Conservation (phyloP, 306 rosid species). For the Phaseolus lunatus region DNA sequence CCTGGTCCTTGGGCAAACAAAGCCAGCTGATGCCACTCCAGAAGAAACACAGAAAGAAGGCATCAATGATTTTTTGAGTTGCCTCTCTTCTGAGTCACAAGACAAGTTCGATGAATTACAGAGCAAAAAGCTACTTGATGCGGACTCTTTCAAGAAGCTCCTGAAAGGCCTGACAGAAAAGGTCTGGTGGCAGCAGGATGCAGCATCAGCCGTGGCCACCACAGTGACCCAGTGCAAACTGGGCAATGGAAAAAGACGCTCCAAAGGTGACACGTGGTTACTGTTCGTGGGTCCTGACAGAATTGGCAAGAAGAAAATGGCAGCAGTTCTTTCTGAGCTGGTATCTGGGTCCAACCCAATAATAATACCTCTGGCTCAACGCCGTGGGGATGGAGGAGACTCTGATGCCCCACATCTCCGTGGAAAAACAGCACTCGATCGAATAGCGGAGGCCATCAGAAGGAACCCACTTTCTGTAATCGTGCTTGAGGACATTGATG, state of each 20-base stretch:
- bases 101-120: constrained; percentile 64
- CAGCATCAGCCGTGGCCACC: constrained; percentile 86
- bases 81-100: constrained; percentile 73
- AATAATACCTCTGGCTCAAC: constrained; percentile 64
- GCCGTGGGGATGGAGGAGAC: constrained; percentile 62
- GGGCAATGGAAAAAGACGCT: constrained; percentile 72
- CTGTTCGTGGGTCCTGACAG: constrained; percentile 87
- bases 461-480: constrained; percentile 84
- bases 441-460: constrained; percentile 79
- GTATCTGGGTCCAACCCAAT: constrained; percentile 77
- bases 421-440: constrained; percentile 85
- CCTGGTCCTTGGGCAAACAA: constrained; percentile 79
- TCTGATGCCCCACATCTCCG: constrained; percentile 68
- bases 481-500: constrained; percentile 84
- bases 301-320: constrained; percentile 97
- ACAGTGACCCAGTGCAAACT: constrained; percentile 77
- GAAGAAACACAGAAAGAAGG: constrained; percentile 62
- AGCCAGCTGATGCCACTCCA: constrained; percentile 42
- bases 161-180: constrained; percentile 76
- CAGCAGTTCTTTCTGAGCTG: constrained; percentile 79
- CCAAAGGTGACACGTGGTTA: constrained; percentile 89
- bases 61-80: constrained; percentile 69
- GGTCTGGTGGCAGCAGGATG: constrained; percentile 99
- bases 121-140: constrained; percentile 63
- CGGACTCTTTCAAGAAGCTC: constrained; percentile 84